Evolutionary conservation across 345 rosid species (phyloP), one percentile per base, ranked within the genome.

Genomic region (Populus pruinosa): DNA sequence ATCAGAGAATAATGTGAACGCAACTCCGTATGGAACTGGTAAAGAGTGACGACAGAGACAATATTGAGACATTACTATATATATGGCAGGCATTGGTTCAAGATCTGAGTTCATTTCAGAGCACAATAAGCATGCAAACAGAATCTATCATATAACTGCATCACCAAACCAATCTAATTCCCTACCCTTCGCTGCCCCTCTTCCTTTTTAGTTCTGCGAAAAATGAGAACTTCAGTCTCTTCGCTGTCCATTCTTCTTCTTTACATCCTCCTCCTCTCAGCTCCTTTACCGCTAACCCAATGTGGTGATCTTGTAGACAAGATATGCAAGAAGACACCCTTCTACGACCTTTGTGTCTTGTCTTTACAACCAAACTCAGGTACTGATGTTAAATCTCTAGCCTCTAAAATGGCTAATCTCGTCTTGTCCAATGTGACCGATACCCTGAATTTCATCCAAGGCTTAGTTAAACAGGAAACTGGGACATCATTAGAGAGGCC

Each of bases 301-400:
- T 73, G 76, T 77, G 77, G 67, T 50, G 89, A 84, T 67, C 70
- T 91, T 0, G 84, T 94, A 81, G 82, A 88, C 31, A 73, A 76
- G 76, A 89, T 88, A 18, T 93, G 98, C 89, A 84, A 86, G 74
- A 86, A 86, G 75, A 94, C 97, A n/a, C 97, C 98, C 3, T 90
- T 89, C 66, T 79, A 70, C 41, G 89, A 89, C 67, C 90, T 94
- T 8, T 93, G 98, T 36, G 65, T 80, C 56, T 72, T 89, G 13
- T 72, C 94, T 21, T 85, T 93, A n/a, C 76, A 77, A 2, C 63
- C 89, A 17, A 43, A 71, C 72, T 81, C 85, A 21, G 33, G 39
- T 17, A 64, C 85, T 7, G 89, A 91, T 27, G 72, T 84, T 12
- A 82, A 73, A 53, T 82, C 85, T 10, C 63, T 94, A 17, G 97